Percentiles rank a stretch among this genome's conserved stretches.
These are phyloP conservation scores for Penicillium riverlandense DNA, from an alignment of 495 filamentous ascomycete genomes.

Conservation along the genomic window DNA sequence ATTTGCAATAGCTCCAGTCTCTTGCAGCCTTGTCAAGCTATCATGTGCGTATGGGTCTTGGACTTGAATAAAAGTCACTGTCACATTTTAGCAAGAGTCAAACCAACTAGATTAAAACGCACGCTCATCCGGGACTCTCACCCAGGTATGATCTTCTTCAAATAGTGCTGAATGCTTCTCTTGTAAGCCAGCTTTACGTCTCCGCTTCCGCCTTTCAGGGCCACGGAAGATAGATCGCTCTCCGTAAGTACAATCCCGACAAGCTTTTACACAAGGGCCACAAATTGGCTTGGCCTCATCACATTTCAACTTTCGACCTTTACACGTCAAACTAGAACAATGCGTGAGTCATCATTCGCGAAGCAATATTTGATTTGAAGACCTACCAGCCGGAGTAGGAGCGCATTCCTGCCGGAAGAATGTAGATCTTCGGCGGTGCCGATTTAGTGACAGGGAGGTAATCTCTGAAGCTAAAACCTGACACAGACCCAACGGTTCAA, in stretches of 20 bases:
- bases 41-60: constrained; percentile 1
- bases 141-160: constrained; percentile 1
- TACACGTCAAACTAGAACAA: constrained; percentile 14
- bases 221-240: constrained; percentile 6
- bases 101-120: neutral
- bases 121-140: constrained; percentile 1
- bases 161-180: neutral
- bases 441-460: no score
- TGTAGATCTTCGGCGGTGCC: neutral
- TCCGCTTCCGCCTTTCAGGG: neutral
- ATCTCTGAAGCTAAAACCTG: no score
- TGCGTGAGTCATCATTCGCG: neutral
- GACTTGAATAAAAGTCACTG: constrained; percentile 5
- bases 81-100: neutral
- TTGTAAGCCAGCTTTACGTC: neutral
- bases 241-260: constrained; percentile 7
- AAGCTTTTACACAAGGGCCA: constrained; percentile 6
- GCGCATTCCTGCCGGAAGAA: constrained; percentile 1
- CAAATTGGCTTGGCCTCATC: constrained; percentile 14
- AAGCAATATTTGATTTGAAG: neutral
- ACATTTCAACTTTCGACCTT: constrained; percentile 22
- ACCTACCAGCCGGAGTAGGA: constrained; percentile 8
- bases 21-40: no score
- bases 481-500: no score
- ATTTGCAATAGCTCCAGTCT: no score